Percentiles rank a stretch among this genome's conserved stretches.
Conservation (phyloP, 768 basidiomycete species). For the Amanita fuliginea region DNA sequence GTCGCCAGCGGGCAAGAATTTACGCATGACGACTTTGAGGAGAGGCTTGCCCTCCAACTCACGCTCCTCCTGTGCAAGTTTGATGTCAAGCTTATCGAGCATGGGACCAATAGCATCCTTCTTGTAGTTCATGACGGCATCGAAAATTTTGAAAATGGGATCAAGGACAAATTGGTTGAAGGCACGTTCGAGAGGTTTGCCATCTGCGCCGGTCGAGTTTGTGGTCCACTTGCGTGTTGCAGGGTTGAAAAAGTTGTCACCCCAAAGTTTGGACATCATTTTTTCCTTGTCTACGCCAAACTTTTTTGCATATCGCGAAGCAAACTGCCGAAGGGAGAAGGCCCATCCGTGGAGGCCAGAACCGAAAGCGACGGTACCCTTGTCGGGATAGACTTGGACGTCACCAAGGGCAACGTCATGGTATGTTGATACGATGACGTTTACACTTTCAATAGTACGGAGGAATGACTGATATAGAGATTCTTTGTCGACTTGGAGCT, state of each 20-base stretch:
- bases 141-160: slow-evolving; percentile 98
- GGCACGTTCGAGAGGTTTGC: slow-evolving; percentile 91
- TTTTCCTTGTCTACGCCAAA: slow-evolving; percentile 99
- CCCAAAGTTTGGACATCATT: slow-evolving; percentile 98
- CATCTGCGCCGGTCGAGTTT: slow-evolving; percentile 60
- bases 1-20: slow-evolving; percentile 99
- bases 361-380: slow-evolving; percentile 97
- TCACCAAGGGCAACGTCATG: slow-evolving; percentile 91
- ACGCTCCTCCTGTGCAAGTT: slow-evolving; percentile 77
- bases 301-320: slow-evolving; percentile 89
- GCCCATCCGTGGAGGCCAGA: slow-evolving; percentile 99
- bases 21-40: slow-evolving; percentile 97
- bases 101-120: slow-evolving; percentile 77
- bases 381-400: slow-evolving; percentile 97
- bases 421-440: slow-evolving; percentile 98
- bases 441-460: slow-evolving; percentile 94
- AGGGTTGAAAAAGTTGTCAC: slow-evolving; percentile 99
- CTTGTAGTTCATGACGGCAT: slow-evolving; percentile 99
- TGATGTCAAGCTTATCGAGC: slow-evolving; percentile 94
- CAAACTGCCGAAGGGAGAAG: slow-evolving; percentile 98
- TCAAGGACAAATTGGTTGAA: slow-evolving; percentile 99
- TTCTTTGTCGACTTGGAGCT: slow-evolving; percentile 96
- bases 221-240: slow-evolving; percentile 94
- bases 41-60: slow-evolving; percentile 93
- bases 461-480: slow-evolving; percentile 95